Base-by-base conservation (phyloP, 441 rosid species). In the Pelargonium fulgidum region DNA sequence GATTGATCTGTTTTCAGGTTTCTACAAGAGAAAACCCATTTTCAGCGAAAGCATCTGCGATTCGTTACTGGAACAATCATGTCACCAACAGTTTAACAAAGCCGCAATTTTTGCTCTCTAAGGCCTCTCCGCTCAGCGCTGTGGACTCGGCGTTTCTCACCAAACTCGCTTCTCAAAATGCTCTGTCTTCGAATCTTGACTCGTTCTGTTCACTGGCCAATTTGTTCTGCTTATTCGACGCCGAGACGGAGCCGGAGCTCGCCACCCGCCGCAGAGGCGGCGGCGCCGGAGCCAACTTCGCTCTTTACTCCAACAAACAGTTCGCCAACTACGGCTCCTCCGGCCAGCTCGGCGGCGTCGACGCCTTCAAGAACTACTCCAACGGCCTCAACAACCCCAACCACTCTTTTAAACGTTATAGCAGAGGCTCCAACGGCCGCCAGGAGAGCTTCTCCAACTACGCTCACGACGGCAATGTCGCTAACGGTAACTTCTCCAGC, bases 1-100 rank as follows among this genome's bases (percentile, higher is more conserved):
- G 52, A 47, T 9, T 47, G n/a, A 2, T 47, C 52, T 47, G 52
- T 47, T 47, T 47, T 47, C 52, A 47, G 52, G 52, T 70, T 0
- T 85, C 72, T 64, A 78, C 64, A 54, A 79, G 77, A 13, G 78
- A 81, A 68, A 91, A 87, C 59, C 96, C 96, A 1, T 90, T 90
- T 66, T 86, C 94, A 0, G 94, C 94, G 0, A 89, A 78, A 70
- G 91, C 93, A 0, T 82, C 83, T 0, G 58, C 90, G 39, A 77
- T 82, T 64, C 91, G 96, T 44, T 87, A 89, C 83, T 92, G 96
- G 97, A 88, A 84, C 75, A 88, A 82, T 58, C 85, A 83, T 79
- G 83, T 89, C 89, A 76, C 52, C 9, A 70, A 48, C 73, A 58
- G 75, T 17, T 78, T 78, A 13, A 72, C 82, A 24, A 78, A 75